Conservation (phyloP, 2,329 filamentous ascomycete species). For the Fusarium domesticum region DNA sequence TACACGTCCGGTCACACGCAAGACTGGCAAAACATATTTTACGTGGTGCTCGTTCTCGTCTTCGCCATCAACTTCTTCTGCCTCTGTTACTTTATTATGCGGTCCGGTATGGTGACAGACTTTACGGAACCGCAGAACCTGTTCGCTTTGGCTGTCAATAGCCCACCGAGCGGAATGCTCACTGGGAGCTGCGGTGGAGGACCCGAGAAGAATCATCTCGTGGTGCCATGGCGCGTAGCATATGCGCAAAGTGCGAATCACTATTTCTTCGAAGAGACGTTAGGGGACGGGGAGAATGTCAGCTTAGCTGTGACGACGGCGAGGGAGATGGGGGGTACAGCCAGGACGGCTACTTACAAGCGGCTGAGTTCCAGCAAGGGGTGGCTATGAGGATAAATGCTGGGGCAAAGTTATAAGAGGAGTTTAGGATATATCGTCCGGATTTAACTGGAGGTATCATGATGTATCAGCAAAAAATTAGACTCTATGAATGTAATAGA, state of each 20-base stretch:
- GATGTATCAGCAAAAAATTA: no score
- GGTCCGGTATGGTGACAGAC: constrained; percentile 66
- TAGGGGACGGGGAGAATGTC: constrained; percentile 28
- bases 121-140: constrained; percentile 76
- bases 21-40: constrained; percentile 64
- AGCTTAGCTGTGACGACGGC: constrained; percentile 36
- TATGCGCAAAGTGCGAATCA: constrained; percentile 40
- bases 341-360: constrained; percentile 26
- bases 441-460: no score
- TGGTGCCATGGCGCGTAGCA: constrained; percentile 42
- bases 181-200: constrained; percentile 40
- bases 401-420: not conserved
- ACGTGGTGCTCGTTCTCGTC: constrained; percentile 61
- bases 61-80: constrained; percentile 67
- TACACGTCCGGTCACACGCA: constrained; percentile 66
- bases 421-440: no score
- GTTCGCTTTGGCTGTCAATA: constrained; percentile 68
- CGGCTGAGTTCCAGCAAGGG: constrained; percentile 27
- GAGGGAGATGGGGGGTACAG: constrained; percentile 13
- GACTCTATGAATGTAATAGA: no score
- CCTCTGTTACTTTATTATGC: constrained; percentile 56
- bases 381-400: constrained; percentile 25
- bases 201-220: constrained; percentile 35
- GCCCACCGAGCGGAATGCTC: constrained; percentile 37
- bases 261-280: constrained; percentile 44